These are phyloP conservation scores for Aschersonia sp. DNA, from an alignment of 2,329 filamentous ascomycete genomes.

Conservation along the genomic window DNA sequence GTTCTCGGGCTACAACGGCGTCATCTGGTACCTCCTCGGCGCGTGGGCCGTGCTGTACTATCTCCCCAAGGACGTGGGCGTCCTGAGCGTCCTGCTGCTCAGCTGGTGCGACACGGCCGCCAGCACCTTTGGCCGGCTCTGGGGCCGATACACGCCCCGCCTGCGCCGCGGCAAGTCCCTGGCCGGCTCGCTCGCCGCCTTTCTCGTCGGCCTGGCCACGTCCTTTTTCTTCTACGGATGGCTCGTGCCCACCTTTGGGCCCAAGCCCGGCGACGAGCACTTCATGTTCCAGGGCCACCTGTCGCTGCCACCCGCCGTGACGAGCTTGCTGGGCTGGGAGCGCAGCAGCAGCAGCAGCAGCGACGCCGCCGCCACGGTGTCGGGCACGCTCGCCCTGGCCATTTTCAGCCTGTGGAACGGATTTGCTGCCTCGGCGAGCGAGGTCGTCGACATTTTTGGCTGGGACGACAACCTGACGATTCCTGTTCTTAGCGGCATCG, in stretches of 20 bases:
- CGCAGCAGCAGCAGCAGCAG: slow-evolving; percentile 13
- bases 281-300: slow-evolving; percentile 70
- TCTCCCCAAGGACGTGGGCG: slow-evolving; percentile 85
- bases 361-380: slow-evolving; percentile 39
- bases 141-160: slow-evolving; percentile 75
- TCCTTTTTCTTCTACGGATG: slow-evolving; percentile 81
- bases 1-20: slow-evolving; percentile 86
- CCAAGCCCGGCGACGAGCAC: slow-evolving; percentile 52
- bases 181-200: slow-evolving; percentile 76
- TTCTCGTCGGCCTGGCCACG: slow-evolving; percentile 66
- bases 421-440: slow-evolving; percentile 75
- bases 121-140: slow-evolving; percentile 82
- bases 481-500: slow-evolving; percentile 74
- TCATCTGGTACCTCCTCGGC: slow-evolving; percentile 91
- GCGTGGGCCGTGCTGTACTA: slow-evolving; percentile 74
- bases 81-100: slow-evolving; percentile 77
- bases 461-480: slow-evolving; percentile 98
- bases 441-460: slow-evolving; percentile 80
- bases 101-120: slow-evolving; percentile 98
- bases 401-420: slow-evolving; percentile 78
- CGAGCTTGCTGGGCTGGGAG: slow-evolving; percentile 46
- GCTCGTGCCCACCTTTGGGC: slow-evolving; percentile 54
- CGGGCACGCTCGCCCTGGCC: slow-evolving; percentile 58
- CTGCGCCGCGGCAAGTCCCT: slow-evolving; percentile 81
- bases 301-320: slow-evolving; percentile 47